Percentiles rank a stretch among this genome's conserved stretches.
Evolutionary conservation across 1,284 basidiomycete species (phyloP).

Genomic region (Sanghuangporus weigelae): DNA sequence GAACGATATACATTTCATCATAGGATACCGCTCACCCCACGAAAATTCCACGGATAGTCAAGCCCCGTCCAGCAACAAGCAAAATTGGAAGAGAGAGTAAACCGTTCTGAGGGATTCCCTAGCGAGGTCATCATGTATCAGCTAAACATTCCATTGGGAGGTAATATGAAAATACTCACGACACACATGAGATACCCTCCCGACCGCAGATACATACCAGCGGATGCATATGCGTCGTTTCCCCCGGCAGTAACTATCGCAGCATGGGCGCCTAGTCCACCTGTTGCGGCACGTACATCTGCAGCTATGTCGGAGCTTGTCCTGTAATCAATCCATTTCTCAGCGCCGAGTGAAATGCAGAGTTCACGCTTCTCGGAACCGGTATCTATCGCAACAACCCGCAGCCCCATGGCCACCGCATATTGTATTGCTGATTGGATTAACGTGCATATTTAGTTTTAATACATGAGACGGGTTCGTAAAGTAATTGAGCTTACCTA

Average conservation of each 20-base stretch:
- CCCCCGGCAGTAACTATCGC: conserved; percentile 64
- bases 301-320: conserved; percentile 54
- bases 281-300: conserved; percentile 60
- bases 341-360: conserved; percentile 65
- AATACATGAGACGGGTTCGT: conserved; percentile 23
- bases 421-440: conserved; percentile 62
- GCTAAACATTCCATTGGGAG: conserved; percentile 77
- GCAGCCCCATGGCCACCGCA: conserved; percentile 68
- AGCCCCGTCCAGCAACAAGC: conserved; percentile 52
- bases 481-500: conserved; percentile 33
- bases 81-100: conserved; percentile 66
- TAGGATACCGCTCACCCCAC: not conserved
- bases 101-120: conserved; percentile 59
- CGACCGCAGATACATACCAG: conserved; percentile 61
- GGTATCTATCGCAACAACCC: conserved; percentile 77
- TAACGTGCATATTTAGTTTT: conserved; percentile 30
- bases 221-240: conserved; percentile 55
- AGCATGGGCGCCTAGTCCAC: conserved; percentile 75
- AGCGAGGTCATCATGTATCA: conserved; percentile 42
- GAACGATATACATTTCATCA: not conserved
- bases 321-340: conserved; percentile 79
- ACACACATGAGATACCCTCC: conserved; percentile 70
- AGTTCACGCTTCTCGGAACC: conserved; percentile 74
- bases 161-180: conserved; percentile 21
- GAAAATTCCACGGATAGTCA: conserved; percentile 4